A percentile compares a stretch with the other conserved stretches of the same genome.
phyloP scores from a whole-genome alignment of 257 asterid species.

The Ligustrum vulgare region DNA sequence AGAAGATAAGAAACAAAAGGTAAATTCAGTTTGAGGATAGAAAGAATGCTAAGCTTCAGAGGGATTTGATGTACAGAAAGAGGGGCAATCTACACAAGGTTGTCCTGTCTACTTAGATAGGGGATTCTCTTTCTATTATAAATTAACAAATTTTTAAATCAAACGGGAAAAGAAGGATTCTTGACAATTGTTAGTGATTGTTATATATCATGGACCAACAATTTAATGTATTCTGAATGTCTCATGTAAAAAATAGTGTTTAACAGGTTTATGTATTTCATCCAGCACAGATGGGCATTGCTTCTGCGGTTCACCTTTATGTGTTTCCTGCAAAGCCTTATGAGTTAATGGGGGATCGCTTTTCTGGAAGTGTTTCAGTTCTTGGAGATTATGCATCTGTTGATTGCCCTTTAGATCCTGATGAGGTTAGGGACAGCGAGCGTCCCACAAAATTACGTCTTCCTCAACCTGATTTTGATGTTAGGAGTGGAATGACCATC shows the following conservation, averaged over 20 bases:
- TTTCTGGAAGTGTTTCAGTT: conserved; percentile 80
- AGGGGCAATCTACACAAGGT: neutral
- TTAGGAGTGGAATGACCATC: conserved; percentile 69
- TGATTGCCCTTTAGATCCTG: conserved; percentile 93
- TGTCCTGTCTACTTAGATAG: neutral
- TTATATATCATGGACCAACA: neutral
- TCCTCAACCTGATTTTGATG: conserved; percentile 70
- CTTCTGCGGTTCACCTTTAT: conserved; percentile 86
- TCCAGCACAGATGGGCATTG: conserved; percentile 99
- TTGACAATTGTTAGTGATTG: neutral
- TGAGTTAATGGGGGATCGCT: conserved; percentile 83
- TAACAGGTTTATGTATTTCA: conserved; percentile 51
- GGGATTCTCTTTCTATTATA: neutral
- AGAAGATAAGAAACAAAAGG: neutral
- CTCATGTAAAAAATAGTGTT: conserved; percentile 34
- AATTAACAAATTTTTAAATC: neutral
- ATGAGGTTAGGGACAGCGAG: conserved; percentile 95
- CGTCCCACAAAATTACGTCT: conserved; percentile 91
- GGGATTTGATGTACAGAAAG: neutral
- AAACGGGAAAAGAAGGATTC: neutral
- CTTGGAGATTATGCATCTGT: conserved; percentile 96
- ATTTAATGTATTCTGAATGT: conserved; percentile 8
- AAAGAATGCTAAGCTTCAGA: neutral
- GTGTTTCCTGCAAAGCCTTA: conserved; percentile 99
- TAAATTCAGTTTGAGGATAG: neutral